Percentiles rank a stretch among this genome's conserved stretches.
phyloP scores from a whole-genome alignment of 1,139 yeast species.

The Taphrina deformans region DNA sequence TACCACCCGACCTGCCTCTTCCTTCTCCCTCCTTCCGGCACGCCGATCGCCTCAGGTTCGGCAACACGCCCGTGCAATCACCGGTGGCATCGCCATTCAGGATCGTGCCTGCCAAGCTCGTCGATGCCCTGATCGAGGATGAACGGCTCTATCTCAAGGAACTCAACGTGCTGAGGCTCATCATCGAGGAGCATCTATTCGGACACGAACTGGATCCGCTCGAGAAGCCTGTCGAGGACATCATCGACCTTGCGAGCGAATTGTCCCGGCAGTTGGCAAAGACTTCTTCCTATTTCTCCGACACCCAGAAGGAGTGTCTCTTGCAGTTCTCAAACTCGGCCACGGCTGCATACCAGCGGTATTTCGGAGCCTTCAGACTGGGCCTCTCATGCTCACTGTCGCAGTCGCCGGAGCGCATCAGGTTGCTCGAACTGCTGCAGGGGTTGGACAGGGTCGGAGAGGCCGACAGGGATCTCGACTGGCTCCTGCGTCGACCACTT shows the following conservation, averaged over 20 bases:
- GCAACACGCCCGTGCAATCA: conserved; percentile 17
- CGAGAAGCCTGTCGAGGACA: not conserved
- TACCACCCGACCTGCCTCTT: conserved; percentile 26
- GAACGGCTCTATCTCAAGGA: conserved; percentile 18
- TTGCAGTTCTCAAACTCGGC: conserved; percentile 20
- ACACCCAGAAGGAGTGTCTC: conserved; percentile 24
- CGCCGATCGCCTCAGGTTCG: not conserved
- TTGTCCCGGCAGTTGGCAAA: conserved; percentile 1
- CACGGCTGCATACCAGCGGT: conserved; percentile 10
- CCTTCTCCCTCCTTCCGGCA: conserved; percentile 14
- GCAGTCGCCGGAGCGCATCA: conserved; percentile 12
- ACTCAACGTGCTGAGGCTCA: not conserved
- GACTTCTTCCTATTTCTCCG: conserved; percentile 12
- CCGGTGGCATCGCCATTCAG: conserved; percentile 27
- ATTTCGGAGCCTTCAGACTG: conserved; percentile 4
- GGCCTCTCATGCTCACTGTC: conserved; percentile 9
- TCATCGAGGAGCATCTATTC: not conserved
- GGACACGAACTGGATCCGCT: conserved; percentile 7
- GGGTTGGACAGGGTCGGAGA: conserved; percentile 1
- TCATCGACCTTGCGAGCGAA: conserved; percentile 15
- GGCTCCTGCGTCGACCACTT: conserved; percentile 32
- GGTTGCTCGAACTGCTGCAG: not conserved
- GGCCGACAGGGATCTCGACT: conserved; percentile 27
- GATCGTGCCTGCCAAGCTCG: conserved; percentile 6
- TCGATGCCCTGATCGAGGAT: conserved; percentile 24